These are phyloP conservation scores for Theobroma cacao DNA, from an alignment of 345 rosid species.

Conservation along the genomic window DNA sequence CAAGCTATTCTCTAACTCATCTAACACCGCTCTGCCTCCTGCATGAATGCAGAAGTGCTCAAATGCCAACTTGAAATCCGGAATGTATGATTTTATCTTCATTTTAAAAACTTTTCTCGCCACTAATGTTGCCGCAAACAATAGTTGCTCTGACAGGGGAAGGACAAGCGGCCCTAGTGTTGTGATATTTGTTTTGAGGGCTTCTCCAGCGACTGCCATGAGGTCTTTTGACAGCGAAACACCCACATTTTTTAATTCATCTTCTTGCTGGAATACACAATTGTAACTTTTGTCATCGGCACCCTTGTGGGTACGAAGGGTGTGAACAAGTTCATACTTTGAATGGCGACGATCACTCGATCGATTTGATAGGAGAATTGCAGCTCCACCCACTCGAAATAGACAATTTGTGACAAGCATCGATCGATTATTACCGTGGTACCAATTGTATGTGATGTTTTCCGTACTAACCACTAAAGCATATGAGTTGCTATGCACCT, in stretches of 20 bases:
- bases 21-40: constrained; percentile 13
- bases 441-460: constrained; percentile 8
- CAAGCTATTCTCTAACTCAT: constrained; percentile 7
- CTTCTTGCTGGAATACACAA: constrained; percentile 10
- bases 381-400: constrained; percentile 15
- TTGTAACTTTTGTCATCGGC: constrained; percentile 3
- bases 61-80: constrained; percentile 3
- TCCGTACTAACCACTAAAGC: constrained; percentile 18
- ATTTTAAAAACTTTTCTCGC: background rate
- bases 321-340: constrained; percentile 16
- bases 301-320: constrained; percentile 8
- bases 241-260: background rate
- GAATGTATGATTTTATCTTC: constrained; percentile 8
- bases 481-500: constrained; percentile 5
- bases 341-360: constrained; percentile 2
- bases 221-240: constrained; percentile 9
- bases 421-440: constrained; percentile 10
- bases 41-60: constrained; percentile 17
- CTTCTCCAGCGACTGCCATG: constrained; percentile 6
- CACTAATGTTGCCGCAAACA: background rate
- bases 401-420: constrained; percentile 12
- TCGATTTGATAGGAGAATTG: constrained; percentile 10
- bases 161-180: constrained; percentile 7
- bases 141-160: constrained; percentile 17
- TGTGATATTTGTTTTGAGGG: constrained; percentile 11